Percentiles rank a stretch among this genome's conserved stretches.
phyloP scores from a whole-genome alignment of 2,329 filamentous ascomycete genomes.

The Lasiodiplodia hormozganensis region DNA sequence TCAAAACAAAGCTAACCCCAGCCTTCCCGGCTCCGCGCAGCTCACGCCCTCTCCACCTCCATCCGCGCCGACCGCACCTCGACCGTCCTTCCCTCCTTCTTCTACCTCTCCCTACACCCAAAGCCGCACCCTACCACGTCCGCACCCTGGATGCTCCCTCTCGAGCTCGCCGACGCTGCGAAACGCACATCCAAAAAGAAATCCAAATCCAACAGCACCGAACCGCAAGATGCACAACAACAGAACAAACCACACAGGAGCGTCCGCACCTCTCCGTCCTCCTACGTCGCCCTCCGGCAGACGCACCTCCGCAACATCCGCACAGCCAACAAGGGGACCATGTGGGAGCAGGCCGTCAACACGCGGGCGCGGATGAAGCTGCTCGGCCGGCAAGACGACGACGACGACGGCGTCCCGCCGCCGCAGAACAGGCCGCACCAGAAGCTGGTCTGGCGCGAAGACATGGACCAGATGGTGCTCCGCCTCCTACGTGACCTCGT shows the following conservation, averaged over 20 bases:
- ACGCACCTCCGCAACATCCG: not conserved
- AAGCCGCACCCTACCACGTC: conserved; percentile 62
- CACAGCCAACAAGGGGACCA: too few relatives aligned
- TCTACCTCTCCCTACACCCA: conserved; percentile 68
- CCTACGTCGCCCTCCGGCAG: conserved; percentile 7
- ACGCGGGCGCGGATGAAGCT: conserved; percentile 43
- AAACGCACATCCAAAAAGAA: not conserved
- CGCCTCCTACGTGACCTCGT: conserved; percentile 46
- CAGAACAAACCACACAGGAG: not conserved
- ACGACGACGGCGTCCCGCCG: conserved; percentile 34
- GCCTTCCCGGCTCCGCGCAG: conserved; percentile 46
- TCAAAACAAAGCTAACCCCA: conserved; percentile 1
- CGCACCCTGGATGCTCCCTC: conserved; percentile 64
- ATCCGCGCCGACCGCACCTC: conserved; percentile 62
- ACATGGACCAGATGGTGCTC: conserved; percentile 55
- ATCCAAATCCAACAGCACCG: not conserved
- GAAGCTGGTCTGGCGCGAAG: conserved; percentile 53
- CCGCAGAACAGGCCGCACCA: not conserved
- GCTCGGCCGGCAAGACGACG: conserved; percentile 27
- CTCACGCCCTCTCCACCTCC: conserved; percentile 67
- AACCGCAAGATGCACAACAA: not conserved
- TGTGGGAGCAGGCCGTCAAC: conserved; percentile 37
- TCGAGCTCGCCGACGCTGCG: conserved; percentile 24
- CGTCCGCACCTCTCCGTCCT: not conserved
- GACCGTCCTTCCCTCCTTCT: conserved; percentile 62